Evolutionary conservation across 73 alveolate species (phyloP).

Genomic region (Paraurostyla sp.): DNA sequence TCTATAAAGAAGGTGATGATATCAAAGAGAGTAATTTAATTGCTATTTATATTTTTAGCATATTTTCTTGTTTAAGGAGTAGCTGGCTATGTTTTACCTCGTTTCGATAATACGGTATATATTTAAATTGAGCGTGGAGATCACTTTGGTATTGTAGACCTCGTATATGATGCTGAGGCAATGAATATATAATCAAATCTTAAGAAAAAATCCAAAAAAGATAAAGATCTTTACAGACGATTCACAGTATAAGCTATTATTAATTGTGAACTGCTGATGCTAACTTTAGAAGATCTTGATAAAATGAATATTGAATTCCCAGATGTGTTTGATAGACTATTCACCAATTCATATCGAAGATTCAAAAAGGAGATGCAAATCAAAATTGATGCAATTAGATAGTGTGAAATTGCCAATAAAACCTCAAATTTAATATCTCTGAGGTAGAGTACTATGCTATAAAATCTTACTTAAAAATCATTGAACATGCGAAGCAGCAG

Average conservation of each 20-base stretch:
- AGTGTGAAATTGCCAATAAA: slow-evolving; percentile 19
- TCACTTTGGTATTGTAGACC: slow-evolving; percentile 45
- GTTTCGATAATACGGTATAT: slow-evolving; percentile 44
- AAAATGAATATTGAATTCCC: slow-evolving; percentile 31
- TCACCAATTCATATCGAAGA: slow-evolving; percentile 5
- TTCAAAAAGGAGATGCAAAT: slow-evolving; percentile 16
- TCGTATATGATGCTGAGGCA: background rate
- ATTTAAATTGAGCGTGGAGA: slow-evolving; percentile 54
- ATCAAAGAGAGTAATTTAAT: slow-evolving; percentile 38
- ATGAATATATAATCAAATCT: background rate
- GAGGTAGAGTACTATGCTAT: background rate
- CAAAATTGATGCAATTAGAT: slow-evolving; percentile 29
- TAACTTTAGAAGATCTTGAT: slow-evolving; percentile 23
- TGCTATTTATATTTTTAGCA: background rate
- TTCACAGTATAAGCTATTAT: slow-evolving; percentile 53
- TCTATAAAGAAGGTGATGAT: slow-evolving; percentile 60
- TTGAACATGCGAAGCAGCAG: background rate
- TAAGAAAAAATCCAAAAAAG: background rate
- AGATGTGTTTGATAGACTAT: slow-evolving; percentile 31
- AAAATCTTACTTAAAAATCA: background rate
- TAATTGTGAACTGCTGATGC: slow-evolving; percentile 32
- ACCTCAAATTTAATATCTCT: background rate
- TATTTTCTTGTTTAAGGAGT: slow-evolving; percentile 39
- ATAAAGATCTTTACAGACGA: slow-evolving; percentile 10
- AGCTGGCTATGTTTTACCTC: slow-evolving; percentile 54